Percentiles rank a stretch among this genome's conserved stretches.
These are phyloP conservation scores for Citrus cavaleriei DNA, from an alignment of 345 rosid species.

Conservation along the genomic window DNA sequence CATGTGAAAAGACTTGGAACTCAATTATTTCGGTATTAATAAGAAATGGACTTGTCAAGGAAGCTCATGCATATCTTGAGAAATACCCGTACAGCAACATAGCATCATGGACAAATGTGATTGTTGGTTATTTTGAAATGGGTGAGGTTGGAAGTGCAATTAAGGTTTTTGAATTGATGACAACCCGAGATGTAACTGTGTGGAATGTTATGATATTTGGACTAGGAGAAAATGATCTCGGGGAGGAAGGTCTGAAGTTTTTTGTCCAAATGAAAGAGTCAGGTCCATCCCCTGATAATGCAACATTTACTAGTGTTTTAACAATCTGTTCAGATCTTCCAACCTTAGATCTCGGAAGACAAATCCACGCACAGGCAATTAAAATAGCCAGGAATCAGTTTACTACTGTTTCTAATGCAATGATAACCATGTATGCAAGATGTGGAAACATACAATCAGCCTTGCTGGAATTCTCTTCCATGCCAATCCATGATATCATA, in stretches of 20 bases:
- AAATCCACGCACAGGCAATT: conserved; percentile 28
- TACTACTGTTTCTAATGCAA: conserved; percentile 34
- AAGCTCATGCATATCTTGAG: conserved; percentile 34
- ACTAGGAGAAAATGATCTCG: conserved; percentile 34
- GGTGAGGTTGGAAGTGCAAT: conserved; percentile 27
- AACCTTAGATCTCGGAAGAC: conserved; percentile 29
- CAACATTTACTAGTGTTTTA: conserved; percentile 42
- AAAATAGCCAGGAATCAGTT: conserved; percentile 25
- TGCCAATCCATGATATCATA: conserved; percentile 34
- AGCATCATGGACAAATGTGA: conserved; percentile 34
- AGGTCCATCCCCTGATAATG: conserved; percentile 27
- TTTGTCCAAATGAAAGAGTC: conserved; percentile 31
- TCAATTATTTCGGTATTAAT: conserved; percentile 23
- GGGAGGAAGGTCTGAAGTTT: conserved; percentile 36
- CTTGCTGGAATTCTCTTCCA: conserved; percentile 27
- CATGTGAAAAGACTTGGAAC: conserved; percentile 37
- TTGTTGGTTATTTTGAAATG: conserved; percentile 33
- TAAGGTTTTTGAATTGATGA: conserved; percentile 28
- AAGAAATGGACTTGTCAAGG: conserved; percentile 30
- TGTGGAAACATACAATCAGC: conserved; percentile 38
- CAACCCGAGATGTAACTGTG: conserved; percentile 21
- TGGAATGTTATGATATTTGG: conserved; percentile 45
- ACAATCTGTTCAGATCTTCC: conserved; percentile 38
- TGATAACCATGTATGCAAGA: conserved; percentile 41
- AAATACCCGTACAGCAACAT: conserved; percentile 26